phyloP scores from a whole-genome alignment of 2,329 filamentous ascomycete genomes.

The Cladophialophora immunda region DNA sequence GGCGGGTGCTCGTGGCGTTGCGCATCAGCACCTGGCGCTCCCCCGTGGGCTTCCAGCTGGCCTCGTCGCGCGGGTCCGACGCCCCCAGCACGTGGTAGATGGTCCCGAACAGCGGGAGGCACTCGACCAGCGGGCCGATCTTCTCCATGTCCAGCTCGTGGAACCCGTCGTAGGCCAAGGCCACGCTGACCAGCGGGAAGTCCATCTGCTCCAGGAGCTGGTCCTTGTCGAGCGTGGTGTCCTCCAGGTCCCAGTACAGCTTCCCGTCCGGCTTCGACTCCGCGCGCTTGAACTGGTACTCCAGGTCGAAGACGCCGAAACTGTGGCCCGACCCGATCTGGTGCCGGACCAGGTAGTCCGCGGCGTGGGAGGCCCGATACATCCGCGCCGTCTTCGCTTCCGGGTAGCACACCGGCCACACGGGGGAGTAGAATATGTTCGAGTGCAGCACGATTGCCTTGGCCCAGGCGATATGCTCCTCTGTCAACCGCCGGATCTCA shows the following conservation, averaged over 20 bases:
- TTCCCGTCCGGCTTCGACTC: slow-evolving; percentile 43
- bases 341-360: slow-evolving; percentile 46
- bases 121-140: slow-evolving; percentile 39
- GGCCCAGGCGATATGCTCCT: slow-evolving; percentile 31
- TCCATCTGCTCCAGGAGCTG: slow-evolving; percentile 46
- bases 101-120: slow-evolving; percentile 27
- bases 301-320: slow-evolving; percentile 51
- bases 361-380: slow-evolving; percentile 12
- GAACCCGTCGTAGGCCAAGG: slow-evolving; percentile 47
- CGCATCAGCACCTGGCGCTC: slow-evolving; percentile 47
- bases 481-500: slow-evolving; percentile 33
- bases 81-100: slow-evolving; percentile 31
- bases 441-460: slow-evolving; percentile 34
- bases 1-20: slow-evolving; percentile 49
- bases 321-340: slow-evolving; percentile 47
- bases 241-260: slow-evolving; percentile 37
- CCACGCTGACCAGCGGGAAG: slow-evolving; percentile 51
- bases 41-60: slow-evolving; percentile 43
- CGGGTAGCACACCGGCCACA: slow-evolving; percentile 36
- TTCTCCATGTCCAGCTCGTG: slow-evolving; percentile 35
- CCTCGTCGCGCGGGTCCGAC: slow-evolving; percentile 37
- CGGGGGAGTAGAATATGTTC: slow-evolving; percentile 37
- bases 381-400: slow-evolving; percentile 28
- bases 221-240: slow-evolving; percentile 24
- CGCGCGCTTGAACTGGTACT: slow-evolving; percentile 48